phyloP scores from a whole-genome alignment of 2,329 filamentous ascomycete genomes.

The Aspergillus candidus region DNA sequence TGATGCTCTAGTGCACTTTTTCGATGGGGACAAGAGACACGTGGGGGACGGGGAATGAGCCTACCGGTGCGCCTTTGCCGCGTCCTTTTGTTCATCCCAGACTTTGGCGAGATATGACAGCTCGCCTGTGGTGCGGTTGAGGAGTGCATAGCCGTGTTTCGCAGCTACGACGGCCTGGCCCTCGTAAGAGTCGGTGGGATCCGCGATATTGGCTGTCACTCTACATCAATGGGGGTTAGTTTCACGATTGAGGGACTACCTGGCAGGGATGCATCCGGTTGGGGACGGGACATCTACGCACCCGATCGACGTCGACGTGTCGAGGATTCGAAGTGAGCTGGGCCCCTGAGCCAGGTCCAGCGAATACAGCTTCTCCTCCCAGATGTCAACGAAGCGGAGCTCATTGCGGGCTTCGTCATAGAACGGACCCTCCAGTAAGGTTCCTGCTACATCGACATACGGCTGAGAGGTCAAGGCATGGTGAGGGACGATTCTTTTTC shows the following conservation, averaged over 20 bases:
- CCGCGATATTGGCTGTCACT: slow-evolving; percentile 72
- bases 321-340: slow-evolving; percentile 50
- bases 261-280: background rate
- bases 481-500: slow-evolving; percentile 7
- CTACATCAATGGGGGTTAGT: slow-evolving; percentile 25
- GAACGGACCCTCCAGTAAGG: slow-evolving; percentile 38
- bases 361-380: slow-evolving; percentile 65
- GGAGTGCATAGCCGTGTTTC: slow-evolving; percentile 74
- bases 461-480: slow-evolving; percentile 24
- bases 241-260: too few species aligned
- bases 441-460: slow-evolving; percentile 34
- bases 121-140: slow-evolving; percentile 58
- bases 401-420: slow-evolving; percentile 35
- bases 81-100: slow-evolving; percentile 47
- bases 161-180: slow-evolving; percentile 69
- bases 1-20: background rate
- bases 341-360: slow-evolving; percentile 61
- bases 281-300: slow-evolving; percentile 20
- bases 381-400: slow-evolving; percentile 60
- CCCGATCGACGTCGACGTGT: slow-evolving; percentile 55
- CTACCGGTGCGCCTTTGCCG: slow-evolving; percentile 43
- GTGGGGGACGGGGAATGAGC: too few species aligned
- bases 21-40: slow-evolving; percentile 8
- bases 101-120: slow-evolving; percentile 53
- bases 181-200: slow-evolving; percentile 44